phyloP scores from a whole-genome alignment of 805 yeast species.

The Myxozyma vanderwaltii region DNA sequence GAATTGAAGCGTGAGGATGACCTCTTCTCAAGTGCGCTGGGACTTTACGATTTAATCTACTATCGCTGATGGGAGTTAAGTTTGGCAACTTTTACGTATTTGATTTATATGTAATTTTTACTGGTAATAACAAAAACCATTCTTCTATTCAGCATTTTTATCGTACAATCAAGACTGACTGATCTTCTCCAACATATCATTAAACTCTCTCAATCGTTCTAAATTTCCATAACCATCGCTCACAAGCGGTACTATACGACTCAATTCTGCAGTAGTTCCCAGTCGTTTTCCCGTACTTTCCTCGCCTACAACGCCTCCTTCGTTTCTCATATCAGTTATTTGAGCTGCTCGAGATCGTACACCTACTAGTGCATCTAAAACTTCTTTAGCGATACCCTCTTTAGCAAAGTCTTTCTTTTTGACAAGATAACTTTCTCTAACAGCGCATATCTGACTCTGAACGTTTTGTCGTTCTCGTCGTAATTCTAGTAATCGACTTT shows the following conservation, averaged over 20 bases:
- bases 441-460: slow-evolving; percentile 1
- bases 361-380: slow-evolving; percentile 9
- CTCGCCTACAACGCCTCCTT: neutral
- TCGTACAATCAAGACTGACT: neutral
- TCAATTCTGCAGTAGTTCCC: slow-evolving; percentile 20
- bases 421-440: slow-evolving; percentile 13
- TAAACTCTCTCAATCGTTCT: slow-evolving; percentile 20
- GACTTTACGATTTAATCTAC: too few species aligned
- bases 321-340: neutral
- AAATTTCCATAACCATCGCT: slow-evolving; percentile 21
- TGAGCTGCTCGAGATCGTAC: slow-evolving; percentile 15
- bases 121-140: too few species aligned
- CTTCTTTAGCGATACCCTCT: slow-evolving; percentile 7
- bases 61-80: too few species aligned
- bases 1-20: neutral
- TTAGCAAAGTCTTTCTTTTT: neutral
- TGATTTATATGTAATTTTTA: too few species aligned
- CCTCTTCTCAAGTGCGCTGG: neutral
- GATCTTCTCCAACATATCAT: slow-evolving; percentile 12
- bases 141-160: too few species aligned
- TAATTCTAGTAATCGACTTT: slow-evolving; percentile 14
- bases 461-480: slow-evolving; percentile 19
- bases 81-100: too few species aligned
- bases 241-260: slow-evolving; percentile 21
- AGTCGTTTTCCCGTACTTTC: neutral